A percentile compares a stretch with the other conserved stretches of the same genome.
Conservation (phyloP, 2,329 filamentous ascomycete genomes). For the Fusarium nematophilum region DNA sequence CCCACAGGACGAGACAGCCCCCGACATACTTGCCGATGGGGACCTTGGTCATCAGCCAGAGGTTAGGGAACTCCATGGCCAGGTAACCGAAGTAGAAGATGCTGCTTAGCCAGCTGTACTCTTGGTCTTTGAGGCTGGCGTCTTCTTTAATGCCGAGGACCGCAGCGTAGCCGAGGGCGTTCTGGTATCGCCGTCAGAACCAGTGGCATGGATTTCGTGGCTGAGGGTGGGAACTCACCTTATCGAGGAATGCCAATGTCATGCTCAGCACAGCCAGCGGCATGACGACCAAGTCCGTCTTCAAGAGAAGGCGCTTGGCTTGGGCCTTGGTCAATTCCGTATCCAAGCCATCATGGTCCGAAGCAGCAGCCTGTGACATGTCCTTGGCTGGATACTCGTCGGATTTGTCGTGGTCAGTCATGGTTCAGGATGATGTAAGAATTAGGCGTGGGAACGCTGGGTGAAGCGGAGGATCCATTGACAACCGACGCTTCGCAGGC, state of each 20-base stretch:
- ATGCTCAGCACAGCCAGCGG: conserved; percentile 24
- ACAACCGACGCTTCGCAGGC: too few species aligned
- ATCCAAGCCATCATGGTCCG: too few species aligned
- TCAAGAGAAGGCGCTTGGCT: conserved; percentile 21
- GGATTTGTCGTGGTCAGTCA: too few species aligned
- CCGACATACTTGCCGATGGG: conserved; percentile 22
- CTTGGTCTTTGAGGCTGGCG: conserved; percentile 44
- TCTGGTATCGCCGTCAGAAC: neutral
- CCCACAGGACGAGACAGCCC: conserved; percentile 28
- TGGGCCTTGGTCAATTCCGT: conserved; percentile 9
- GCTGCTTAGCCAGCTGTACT: conserved; percentile 73
- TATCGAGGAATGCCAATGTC: conserved; percentile 30
- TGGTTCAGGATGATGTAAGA: too few species aligned
- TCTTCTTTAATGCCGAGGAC: conserved; percentile 27
- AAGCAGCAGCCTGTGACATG: too few species aligned
- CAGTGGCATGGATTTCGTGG: neutral
- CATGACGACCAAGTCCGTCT: conserved; percentile 32
- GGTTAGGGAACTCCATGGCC: conserved; percentile 57
- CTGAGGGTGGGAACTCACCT: too few species aligned
- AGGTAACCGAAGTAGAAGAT: conserved; percentile 59
- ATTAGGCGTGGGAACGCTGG: too few species aligned
- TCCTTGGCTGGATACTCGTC: too few species aligned
- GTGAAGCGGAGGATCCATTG: too few species aligned
- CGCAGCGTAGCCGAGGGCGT: conserved; percentile 6
- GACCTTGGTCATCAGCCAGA: conserved; percentile 26